These are phyloP conservation scores for Obelidium mucronatum DNA, from an alignment of 192 early-diverging fungal species.

Conservation along the genomic window DNA sequence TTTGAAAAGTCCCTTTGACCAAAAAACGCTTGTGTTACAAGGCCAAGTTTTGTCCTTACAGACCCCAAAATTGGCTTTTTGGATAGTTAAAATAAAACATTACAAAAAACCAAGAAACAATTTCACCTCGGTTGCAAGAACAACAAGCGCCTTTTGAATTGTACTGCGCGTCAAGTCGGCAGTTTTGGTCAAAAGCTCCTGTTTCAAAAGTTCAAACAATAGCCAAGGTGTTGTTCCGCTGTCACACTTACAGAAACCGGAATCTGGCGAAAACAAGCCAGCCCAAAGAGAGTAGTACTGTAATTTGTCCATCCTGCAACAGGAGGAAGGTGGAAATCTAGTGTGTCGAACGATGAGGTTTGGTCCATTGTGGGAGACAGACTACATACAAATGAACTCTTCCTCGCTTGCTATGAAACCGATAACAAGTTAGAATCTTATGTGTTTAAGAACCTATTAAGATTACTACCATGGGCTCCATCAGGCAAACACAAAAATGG, in stretches of 20 bases:
- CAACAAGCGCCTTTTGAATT: conserved; percentile 84
- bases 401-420: conserved; percentile 61
- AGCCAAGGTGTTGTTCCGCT: not conserved
- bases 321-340: conserved; percentile 81
- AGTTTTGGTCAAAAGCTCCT: conserved; percentile 75
- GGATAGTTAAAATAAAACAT: not conserved
- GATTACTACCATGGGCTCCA: conserved; percentile 69
- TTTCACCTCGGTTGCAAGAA: conserved; percentile 67
- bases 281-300: conserved; percentile 76
- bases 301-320: conserved; percentile 66
- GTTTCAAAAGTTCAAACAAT: not conserved
- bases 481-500: conserved; percentile 84
- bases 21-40: conserved; percentile 83
- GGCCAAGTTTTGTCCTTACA: conserved; percentile 72
- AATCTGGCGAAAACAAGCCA: conserved; percentile 84
- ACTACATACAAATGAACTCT: conserved; percentile 70
- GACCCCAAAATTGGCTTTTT: conserved; percentile 72
- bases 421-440: not conserved
- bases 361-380: too few species aligned
- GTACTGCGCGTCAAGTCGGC: conserved; percentile 79
- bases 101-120: conserved; percentile 17
- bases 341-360: not conserved
- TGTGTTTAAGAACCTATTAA: not conserved
- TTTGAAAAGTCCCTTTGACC: conserved; percentile 80
- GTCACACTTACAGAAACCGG: conserved; percentile 58